phyloP scores from a whole-genome alignment of 2,329 filamentous ascomycete species.

The Septoria petroselini region DNA sequence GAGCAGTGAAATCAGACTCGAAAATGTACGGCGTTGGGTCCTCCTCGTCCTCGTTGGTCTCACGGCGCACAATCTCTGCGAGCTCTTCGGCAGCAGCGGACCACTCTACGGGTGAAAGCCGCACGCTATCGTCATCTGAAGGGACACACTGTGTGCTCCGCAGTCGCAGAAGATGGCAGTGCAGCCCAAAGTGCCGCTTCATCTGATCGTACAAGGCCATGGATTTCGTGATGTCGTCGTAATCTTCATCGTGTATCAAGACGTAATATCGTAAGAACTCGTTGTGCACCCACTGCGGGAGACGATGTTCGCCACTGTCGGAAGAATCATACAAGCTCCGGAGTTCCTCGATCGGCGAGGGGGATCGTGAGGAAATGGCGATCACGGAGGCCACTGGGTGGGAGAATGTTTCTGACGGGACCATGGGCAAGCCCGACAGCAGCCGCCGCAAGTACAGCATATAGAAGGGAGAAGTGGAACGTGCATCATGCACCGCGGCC shows the following conservation, averaged over 20 bases:
- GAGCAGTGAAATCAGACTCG: conserved; percentile 84
- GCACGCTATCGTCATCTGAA: conserved; percentile 86
- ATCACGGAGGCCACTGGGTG: conserved; percentile 94
- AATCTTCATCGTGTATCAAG: conserved; percentile 92
- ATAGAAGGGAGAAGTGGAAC: conserved; percentile 61
- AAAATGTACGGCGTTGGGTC: conserved; percentile 77
- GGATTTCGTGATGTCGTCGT: conserved; percentile 85
- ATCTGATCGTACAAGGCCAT: conserved; percentile 94
- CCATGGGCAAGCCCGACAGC: conserved; percentile 72
- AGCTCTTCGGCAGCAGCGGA: conserved; percentile 83
- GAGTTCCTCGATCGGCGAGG: conserved; percentile 80
- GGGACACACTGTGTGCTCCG: conserved; percentile 80
- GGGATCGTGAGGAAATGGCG: conserved; percentile 86
- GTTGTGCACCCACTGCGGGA: conserved; percentile 83
- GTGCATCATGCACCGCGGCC: conserved; percentile 17
- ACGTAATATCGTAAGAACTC: conserved; percentile 96
- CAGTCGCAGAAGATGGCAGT: conserved; percentile 86
- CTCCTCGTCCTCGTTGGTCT: conserved; percentile 64
- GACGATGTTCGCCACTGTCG: conserved; percentile 67
- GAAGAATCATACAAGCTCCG: conserved; percentile 79
- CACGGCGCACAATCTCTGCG: conserved; percentile 56
- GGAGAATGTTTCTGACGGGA: conserved; percentile 86
- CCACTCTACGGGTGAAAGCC: conserved; percentile 81
- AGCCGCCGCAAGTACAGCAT: conserved; percentile 78
- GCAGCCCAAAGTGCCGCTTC: conserved; percentile 95